phyloP scores from a whole-genome alignment of 2,329 filamentous ascomycete genomes.

The Mycogone perniciosa region DNA sequence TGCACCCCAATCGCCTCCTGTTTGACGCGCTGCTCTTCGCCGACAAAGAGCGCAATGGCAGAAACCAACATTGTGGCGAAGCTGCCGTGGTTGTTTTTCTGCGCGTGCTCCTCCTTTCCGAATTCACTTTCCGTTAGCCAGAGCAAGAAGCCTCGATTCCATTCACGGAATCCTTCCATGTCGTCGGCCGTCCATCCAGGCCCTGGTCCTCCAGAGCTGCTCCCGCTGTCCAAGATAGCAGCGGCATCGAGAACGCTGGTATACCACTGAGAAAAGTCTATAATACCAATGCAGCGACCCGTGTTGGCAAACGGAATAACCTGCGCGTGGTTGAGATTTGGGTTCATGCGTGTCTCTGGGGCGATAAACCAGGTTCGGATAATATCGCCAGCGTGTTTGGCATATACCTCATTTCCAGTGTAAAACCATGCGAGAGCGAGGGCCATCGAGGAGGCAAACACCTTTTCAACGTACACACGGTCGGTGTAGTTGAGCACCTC shows the following conservation, averaged over 20 bases:
- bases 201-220: not conserved
- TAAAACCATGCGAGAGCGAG: conserved; percentile 10
- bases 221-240: conserved; percentile 3
- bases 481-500: conserved; percentile 9
- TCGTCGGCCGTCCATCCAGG: conserved; percentile 6
- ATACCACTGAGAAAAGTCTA: conserved; percentile 9
- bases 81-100: conserved; percentile 9
- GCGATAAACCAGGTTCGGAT: conserved; percentile 9
- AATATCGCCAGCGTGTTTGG: conserved; percentile 3
- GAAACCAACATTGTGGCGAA: conserved; percentile 6
- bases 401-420: conserved; percentile 6
- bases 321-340: conserved; percentile 10
- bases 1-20: not conserved
- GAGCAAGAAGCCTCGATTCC: conserved; percentile 3
- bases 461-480: conserved; percentile 9
- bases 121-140: conserved; percentile 10
- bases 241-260: conserved; percentile 4
- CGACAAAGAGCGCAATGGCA: conserved; percentile 8
- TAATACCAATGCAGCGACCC: conserved; percentile 7
- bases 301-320: conserved; percentile 8
- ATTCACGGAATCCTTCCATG: conserved; percentile 1
- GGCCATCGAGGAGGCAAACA: conserved; percentile 5
- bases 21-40: not conserved
- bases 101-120: conserved; percentile 2
- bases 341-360: conserved; percentile 8